Evolutionary conservation across 73 alveolate species (phyloP), one percentile per base, ranked within the genome.

Genomic region (Symbiodinium pilosum): DNA sequence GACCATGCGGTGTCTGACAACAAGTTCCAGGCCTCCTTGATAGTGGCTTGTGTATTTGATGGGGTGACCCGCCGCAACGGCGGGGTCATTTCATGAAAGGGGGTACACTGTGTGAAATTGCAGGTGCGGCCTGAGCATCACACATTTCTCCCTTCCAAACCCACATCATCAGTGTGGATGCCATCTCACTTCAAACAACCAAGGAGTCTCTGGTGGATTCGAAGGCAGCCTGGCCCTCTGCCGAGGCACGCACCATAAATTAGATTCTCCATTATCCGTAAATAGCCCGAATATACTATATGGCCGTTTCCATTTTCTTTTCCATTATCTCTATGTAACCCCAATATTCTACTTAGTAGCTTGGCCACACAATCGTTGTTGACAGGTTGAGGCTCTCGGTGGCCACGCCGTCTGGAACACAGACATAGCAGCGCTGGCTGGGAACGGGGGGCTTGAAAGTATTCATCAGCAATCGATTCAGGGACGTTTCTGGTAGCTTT

Each of bases 181-280:
- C 43, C 43, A 71, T 16, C 75, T 56, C 56, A 30, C 21, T 12
- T 12, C 14, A 39, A 36, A 54, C 54, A 30, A 39, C 26, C 28
- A 4, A 91, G 97, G 97, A 30, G 34, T 69, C 54, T 42, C 43
- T 91, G 97, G 40, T 69, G 81, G 97, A 91, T 71, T 32, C 71
- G 21, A 6, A 16, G 6, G 97, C 97, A 28, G 28, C 83, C 81
- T 91, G 97, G 97, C 97, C 97, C 2, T 51, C 84, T 4, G 52
- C 30, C n/a, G 97, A 71, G 97, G 97, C 89, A 42, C 41, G 64
- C 40, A n/a, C n/a, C n/a, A n/a, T n/a, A n/a, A n/a, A n/a, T n/a
- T n/a, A n/a, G n/a, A n/a, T n/a, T n/a, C n/a, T n/a, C n/a, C n/a
- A n/a, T n/a, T n/a, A n/a, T n/a, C n/a, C n/a, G n/a, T n/a, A n/a